Evolutionary conservation across 208 protist species (phyloP).

Genomic region (Wallacemonas sp.): DNA sequence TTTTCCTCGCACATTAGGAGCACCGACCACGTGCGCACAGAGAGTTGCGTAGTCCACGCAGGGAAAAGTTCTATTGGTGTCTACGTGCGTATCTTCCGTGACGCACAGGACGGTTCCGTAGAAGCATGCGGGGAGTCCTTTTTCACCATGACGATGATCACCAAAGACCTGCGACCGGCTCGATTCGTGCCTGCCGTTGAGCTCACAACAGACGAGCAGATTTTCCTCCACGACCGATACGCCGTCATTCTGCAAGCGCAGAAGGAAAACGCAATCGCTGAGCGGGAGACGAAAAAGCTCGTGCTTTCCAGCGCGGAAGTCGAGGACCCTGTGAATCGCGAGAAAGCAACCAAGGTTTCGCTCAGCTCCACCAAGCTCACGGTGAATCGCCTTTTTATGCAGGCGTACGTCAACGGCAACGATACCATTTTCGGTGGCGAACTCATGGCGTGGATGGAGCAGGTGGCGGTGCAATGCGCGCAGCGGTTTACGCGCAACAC

Average conservation of each 20-base stretch:
- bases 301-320: constrained; percentile 2
- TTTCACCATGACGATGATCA: constrained; percentile 11
- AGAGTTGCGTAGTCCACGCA: constrained; percentile 21
- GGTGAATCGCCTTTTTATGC: constrained; percentile 21
- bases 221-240: constrained; percentile 2
- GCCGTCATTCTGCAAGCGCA: constrained; percentile 5
- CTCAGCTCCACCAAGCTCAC: constrained; percentile 19
- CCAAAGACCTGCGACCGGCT: constrained; percentile 3
- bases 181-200: constrained; percentile 7
- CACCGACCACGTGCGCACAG: constrained; percentile 33
- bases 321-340: constrained; percentile 15
- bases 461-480: constrained; percentile 31
- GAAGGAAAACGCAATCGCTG: background rate
- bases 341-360: constrained; percentile 22
- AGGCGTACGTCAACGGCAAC: constrained; percentile 29
- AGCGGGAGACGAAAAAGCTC: background rate
- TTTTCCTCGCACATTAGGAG: constrained; percentile 30
- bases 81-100: constrained; percentile 22
- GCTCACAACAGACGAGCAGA: constrained; percentile 5
- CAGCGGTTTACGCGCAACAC: constrained; percentile 23
- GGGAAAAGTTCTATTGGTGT: constrained; percentile 36
- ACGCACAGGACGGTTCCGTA: constrained; percentile 22
- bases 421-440: constrained; percentile 43
- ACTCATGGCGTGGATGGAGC: constrained; percentile 41
- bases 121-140: constrained; percentile 14